Evolutionary conservation across 2,329 filamentous ascomycete genomes (phyloP), one percentile per base, ranked within the genome.

Genomic region (Trichophyton schoenleinii): DNA sequence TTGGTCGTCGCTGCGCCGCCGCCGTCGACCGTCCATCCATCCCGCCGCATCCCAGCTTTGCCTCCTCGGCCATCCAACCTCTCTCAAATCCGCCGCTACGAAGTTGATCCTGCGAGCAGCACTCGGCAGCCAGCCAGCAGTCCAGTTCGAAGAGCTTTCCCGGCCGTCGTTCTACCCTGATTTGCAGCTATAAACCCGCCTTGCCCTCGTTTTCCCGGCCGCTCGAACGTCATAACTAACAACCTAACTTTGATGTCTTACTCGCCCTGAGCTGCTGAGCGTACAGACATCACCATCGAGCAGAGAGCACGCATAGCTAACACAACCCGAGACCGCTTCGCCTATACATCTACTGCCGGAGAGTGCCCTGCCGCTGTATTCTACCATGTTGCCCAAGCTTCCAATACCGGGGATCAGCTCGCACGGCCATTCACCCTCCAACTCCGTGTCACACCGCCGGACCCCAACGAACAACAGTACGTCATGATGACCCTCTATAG

Each of bases 381-480:
- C 8, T 36, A 49, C 48, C 20, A 28, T 75, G 73, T 69, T 66
- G 28, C 64, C 64, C 9, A 66, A 66, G 46, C 36, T 66, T 22
- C 55, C 64, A 41, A 55, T 55, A n/a, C 52, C 52, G 28, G 48
- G 63, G 57, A 63, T 41, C 62, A 60, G 55, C 36, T 44, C 58
- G 18, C 42, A 59, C 31, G 15, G 58, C 3, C 58, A 59, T 59
- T 59, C 58, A 36, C 58, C 36, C 9, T 49, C 58, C 28, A 36
- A 46, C 67, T 58, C 55, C 70, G 65, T 70, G 71, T 36, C 65
- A 58, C 72, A 70, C 65, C 73, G 70, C 52, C 67, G 72, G 63
- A 74, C 73, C 52, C 72, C 71, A 60, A 68, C 70, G 62, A 66
- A 69, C 61, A 74, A 73, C 75, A 64, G 71, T 55, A 55, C 52